Evolutionary conservation across 2,329 filamentous ascomycete species (phyloP).

Genomic region (Epichloe coenophiala): DNA sequence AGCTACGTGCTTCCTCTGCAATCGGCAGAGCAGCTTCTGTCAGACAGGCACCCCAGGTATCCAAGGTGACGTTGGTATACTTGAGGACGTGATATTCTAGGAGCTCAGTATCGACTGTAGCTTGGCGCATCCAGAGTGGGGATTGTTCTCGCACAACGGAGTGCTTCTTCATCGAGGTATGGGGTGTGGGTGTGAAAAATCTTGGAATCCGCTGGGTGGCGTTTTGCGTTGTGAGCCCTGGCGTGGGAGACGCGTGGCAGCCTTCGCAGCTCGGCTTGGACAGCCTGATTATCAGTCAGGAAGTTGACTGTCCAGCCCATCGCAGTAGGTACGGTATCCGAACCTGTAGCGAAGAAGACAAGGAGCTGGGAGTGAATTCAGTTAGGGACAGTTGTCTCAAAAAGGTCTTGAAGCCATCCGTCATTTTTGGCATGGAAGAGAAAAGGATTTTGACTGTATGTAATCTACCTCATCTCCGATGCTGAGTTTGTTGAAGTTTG

Average conservation of each 20-base stretch:
- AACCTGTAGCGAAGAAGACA: constrained; percentile 8
- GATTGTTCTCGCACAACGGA: constrained; percentile 16
- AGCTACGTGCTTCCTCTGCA: constrained; percentile 7
- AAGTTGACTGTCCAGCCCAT: constrained; percentile 2
- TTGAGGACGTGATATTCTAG: constrained; percentile 20
- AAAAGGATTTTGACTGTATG: neutral
- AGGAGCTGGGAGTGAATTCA: too few relatives aligned
- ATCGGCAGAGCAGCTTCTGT: neutral
- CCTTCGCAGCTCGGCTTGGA: constrained; percentile 9
- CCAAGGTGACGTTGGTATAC: constrained; percentile 18
- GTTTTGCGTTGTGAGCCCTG: constrained; percentile 7
- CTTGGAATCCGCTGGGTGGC: constrained; percentile 16
- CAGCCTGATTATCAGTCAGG: constrained; percentile 2
- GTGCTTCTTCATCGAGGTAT: constrained; percentile 25
- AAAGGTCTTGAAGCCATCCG: neutral
- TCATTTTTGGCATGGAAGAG: neutral
- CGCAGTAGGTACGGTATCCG: constrained; percentile 7
- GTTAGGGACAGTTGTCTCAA: neutral
- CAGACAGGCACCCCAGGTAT: constrained; percentile 13
- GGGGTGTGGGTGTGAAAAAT: constrained; percentile 11
- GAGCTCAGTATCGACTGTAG: constrained; percentile 18
- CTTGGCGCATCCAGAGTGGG: constrained; percentile 14
- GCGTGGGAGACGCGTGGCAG: constrained; percentile 8
- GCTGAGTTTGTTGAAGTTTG: constrained; percentile 15
- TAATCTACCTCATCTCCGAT: constrained; percentile 19